phyloP scores from a whole-genome alignment of 257 asterid species.

The Craterostigma plantagineum region DNA sequence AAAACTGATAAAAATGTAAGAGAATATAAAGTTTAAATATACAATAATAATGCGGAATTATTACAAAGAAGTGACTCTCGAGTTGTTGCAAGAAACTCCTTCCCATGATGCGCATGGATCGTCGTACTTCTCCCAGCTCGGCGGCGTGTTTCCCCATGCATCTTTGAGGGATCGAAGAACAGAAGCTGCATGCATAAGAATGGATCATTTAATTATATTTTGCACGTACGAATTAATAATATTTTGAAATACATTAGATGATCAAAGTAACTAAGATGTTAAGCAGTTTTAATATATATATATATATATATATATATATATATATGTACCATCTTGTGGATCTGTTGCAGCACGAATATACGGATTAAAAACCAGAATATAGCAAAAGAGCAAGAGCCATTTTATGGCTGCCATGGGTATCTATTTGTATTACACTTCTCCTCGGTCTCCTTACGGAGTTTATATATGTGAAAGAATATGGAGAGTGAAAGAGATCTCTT shows the following conservation, averaged over 20 bases:
- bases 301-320: too few relatives aligned
- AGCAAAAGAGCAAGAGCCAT: conserved; percentile 9
- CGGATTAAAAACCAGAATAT: conserved; percentile 8
- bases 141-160: conserved; percentile 62
- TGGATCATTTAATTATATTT: too few relatives aligned
- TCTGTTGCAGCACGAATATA: conserved; percentile 15
- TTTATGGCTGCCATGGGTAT: background rate
- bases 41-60: conserved; percentile 2
- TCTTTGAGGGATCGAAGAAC: conserved; percentile 66
- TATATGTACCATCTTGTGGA: conserved; percentile 46
- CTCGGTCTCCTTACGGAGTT: too few relatives aligned
- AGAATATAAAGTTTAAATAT: background rate
- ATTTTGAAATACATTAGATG: too few relatives aligned
- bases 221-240: background rate
- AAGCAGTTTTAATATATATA: background rate
- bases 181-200: conserved; percentile 28
- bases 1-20: background rate
- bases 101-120: conserved; percentile 85
- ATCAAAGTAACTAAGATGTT: background rate
- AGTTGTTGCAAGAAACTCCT: conserved; percentile 58
- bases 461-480: too few relatives aligned
- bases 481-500: background rate
- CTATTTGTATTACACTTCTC: conserved; percentile 11
- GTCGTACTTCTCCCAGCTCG: conserved; percentile 54
- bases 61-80: conserved; percentile 68